Conservation (phyloP, 2,329 filamentous ascomycete genomes). For the Cladophialophora bantiana region DNA sequence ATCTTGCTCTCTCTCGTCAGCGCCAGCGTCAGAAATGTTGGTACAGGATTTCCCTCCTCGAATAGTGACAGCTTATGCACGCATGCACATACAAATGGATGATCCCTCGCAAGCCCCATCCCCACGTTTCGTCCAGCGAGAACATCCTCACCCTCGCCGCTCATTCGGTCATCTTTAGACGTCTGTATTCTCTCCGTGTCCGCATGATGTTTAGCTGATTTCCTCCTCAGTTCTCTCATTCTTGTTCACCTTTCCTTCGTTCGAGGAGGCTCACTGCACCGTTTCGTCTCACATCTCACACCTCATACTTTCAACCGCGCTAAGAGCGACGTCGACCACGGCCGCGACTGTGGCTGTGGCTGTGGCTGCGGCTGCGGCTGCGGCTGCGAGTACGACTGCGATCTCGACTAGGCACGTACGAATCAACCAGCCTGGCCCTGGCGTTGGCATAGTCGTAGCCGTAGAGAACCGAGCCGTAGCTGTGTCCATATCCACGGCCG, state of each 20-base stretch:
- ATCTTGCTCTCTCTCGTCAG: background rate
- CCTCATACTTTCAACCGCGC: too few relatives aligned
- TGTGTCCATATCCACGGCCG: conserved; percentile 23
- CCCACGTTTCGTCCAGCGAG: too few relatives aligned
- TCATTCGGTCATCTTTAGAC: too few relatives aligned
- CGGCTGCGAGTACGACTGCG: background rate
- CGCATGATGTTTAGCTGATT: too few relatives aligned
- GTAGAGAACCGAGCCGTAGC: conserved; percentile 29
- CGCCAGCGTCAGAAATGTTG: background rate
- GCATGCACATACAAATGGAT: background rate
- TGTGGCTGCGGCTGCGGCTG: background rate
- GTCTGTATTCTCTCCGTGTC: too few relatives aligned
- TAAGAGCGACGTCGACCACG: background rate
- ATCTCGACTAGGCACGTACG: conserved; percentile 15
- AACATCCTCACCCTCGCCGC: too few relatives aligned
- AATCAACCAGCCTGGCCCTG: conserved; percentile 20
- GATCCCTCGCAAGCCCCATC: background rate
- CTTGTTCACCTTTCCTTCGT: too few relatives aligned
- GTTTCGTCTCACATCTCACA: too few relatives aligned
- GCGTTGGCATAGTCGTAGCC: conserved; percentile 21
- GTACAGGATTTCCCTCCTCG: background rate
- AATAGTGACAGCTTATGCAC: background rate
- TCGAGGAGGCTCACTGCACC: too few relatives aligned
- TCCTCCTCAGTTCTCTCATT: too few relatives aligned
- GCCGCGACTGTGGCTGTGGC: background rate